Percentiles rank a stretch among this genome's conserved stretches.
phyloP scores from a whole-genome alignment of 2,329 filamentous ascomycete genomes.

The Colletotrichum brevisporum region DNA sequence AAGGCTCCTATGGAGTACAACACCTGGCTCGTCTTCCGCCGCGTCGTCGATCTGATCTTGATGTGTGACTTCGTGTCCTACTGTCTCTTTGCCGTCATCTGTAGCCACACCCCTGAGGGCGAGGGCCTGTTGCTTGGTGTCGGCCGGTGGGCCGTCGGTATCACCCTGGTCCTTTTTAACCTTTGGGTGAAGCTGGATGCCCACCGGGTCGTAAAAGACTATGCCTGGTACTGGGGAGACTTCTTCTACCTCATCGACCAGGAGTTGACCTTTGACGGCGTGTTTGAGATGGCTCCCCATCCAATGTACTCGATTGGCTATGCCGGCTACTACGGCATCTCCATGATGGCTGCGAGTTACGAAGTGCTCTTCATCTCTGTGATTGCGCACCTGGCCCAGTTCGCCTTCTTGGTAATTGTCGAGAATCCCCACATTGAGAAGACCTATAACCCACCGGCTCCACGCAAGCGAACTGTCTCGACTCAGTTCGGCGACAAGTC shows the following conservation, averaged over 20 bases:
- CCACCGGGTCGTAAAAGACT: constrained; percentile 98
- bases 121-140: constrained; percentile 79
- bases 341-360: constrained; percentile 97
- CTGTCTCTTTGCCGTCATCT: constrained; percentile 94
- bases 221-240: constrained; percentile 99
- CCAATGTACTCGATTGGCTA: constrained; percentile 99
- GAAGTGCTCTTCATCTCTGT: constrained; percentile 98
- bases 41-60: constrained; percentile 94
- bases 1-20: constrained; percentile 97
- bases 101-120: constrained; percentile 79
- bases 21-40: constrained; percentile 96
- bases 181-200: constrained; percentile 99
- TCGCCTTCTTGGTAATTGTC: constrained; percentile 90
- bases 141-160: constrained; percentile 83
- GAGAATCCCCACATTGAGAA: constrained; percentile 99
- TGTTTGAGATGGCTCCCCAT: constrained; percentile 98
- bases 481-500: constrained; percentile 46
- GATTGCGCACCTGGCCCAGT: constrained; percentile 92
- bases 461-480: constrained; percentile 69
- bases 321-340: constrained; percentile 97
- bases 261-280: constrained; percentile 96
- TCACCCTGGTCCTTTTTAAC: constrained; percentile 90
- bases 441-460: constrained; percentile 92
- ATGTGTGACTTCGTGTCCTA: constrained; percentile 99
- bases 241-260: constrained; percentile 99